phyloP scores from a whole-genome alignment of 2,329 filamentous ascomycete species.

The Fusarium pseudograminearum region DNA sequence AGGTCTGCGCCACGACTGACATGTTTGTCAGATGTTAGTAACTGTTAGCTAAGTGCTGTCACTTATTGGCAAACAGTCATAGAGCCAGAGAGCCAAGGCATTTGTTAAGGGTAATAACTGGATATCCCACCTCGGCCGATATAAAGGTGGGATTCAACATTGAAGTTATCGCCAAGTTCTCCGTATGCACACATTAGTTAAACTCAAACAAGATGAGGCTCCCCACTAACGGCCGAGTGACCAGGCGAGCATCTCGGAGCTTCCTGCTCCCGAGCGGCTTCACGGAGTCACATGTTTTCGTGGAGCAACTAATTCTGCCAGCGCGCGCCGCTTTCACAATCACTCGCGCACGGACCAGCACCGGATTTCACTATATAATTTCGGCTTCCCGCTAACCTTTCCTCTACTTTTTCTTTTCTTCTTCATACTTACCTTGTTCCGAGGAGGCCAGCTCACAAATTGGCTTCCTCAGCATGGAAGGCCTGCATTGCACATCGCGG shows the following conservation, averaged over 20 bases:
- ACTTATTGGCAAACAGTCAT: neutral
- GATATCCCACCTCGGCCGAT: slow-evolving; percentile 4
- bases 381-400: slow-evolving; percentile 8
- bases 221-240: slow-evolving; percentile 7
- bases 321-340: neutral
- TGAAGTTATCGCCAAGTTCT: slow-evolving; percentile 6
- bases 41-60: slow-evolving; percentile 1
- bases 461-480: slow-evolving; percentile 57
- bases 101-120: neutral
- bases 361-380: slow-evolving; percentile 48
- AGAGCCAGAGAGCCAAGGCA: neutral
- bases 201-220: slow-evolving; percentile 24
- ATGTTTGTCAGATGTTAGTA: slow-evolving; percentile 11
- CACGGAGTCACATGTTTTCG: slow-evolving; percentile 1
- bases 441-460: slow-evolving; percentile 60
- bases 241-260: neutral
- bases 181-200: neutral
- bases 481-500: slow-evolving; percentile 69
- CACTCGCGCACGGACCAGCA: slow-evolving; percentile 14
- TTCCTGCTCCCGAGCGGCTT: neutral
- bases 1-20: slow-evolving; percentile 10
- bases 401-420: slow-evolving; percentile 52
- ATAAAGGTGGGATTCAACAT: neutral
- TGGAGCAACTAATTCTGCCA: neutral
- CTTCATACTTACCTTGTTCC: slow-evolving; percentile 68